Evolutionary conservation across 192 early-diverging fungal genomes (phyloP).

Genomic region (Helicostylum pulchrum): DNA sequence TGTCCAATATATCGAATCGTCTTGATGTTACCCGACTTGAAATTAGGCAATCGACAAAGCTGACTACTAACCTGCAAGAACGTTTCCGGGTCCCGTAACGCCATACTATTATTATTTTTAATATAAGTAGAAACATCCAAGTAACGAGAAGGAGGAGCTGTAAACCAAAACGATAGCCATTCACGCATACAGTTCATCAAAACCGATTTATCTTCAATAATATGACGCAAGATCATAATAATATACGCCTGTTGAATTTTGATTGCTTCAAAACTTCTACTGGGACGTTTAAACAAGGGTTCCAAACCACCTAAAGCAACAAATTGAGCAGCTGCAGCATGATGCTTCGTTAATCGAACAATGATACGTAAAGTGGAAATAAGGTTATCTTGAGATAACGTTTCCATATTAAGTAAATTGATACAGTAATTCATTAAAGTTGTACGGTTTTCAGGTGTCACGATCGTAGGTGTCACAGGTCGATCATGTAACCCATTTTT

Average conservation of each 20-base stretch:
- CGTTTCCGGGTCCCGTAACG: conserved; percentile 62
- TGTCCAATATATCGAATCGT: conserved; percentile 49
- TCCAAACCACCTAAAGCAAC: conserved; percentile 60
- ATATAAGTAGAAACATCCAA: conserved; percentile 67
- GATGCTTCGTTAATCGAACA: conserved; percentile 74
- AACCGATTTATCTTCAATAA: conserved; percentile 68
- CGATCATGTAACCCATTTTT: conserved; percentile 4
- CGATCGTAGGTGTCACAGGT: conserved; percentile 21
- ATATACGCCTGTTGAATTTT: conserved; percentile 77
- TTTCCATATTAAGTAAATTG: conserved; percentile 35
- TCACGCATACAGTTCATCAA: conserved; percentile 66
- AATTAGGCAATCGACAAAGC: conserved; percentile 51
- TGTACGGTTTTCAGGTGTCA: background rate
- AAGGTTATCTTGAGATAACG: conserved; percentile 43
- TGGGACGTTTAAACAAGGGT: conserved; percentile 56
- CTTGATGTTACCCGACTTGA: conserved; percentile 49
- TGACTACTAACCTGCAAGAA: conserved; percentile 63
- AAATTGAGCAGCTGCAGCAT: conserved; percentile 60
- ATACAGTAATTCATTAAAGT: conserved; percentile 39
- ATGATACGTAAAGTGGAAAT: conserved; percentile 74
- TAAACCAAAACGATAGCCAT: conserved; percentile 71
- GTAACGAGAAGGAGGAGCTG: conserved; percentile 55
- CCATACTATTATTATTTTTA: conserved; percentile 60
- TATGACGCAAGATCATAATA: conserved; percentile 82
- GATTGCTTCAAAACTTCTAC: conserved; percentile 59